Evolutionary conservation across 179 eudicot genomes (phyloP).

Genomic region (Silene noctiflora): DNA sequence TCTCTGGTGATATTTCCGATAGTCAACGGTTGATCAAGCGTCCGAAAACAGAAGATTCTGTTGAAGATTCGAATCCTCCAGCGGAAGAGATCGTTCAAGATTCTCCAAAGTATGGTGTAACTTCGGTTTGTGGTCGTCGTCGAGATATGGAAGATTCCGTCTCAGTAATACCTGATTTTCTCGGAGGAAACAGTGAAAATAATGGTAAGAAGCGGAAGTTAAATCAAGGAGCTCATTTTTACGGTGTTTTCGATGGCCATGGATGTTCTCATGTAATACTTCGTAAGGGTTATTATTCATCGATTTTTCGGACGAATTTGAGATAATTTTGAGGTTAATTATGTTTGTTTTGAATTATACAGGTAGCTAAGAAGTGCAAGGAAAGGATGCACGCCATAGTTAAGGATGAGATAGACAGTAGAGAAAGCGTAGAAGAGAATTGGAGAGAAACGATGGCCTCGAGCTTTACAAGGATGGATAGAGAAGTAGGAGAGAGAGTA

Average conservation of each 20-base stretch:
- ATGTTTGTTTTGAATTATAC: background rate
- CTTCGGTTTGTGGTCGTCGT: conserved; percentile 70
- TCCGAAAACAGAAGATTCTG: conserved; percentile 18
- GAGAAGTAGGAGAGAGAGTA: conserved; percentile 37
- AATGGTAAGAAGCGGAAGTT: background rate
- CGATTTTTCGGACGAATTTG: no score
- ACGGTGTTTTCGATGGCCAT: conserved; percentile 82
- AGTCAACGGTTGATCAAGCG: conserved; percentile 31
- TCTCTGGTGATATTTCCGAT: conserved; percentile 24
- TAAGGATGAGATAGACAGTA: conserved; percentile 44
- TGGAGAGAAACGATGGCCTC: conserved; percentile 51
- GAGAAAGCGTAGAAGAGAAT: conserved; percentile 7
- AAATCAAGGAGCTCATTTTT: conserved; percentile 37
- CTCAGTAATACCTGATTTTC: conserved; percentile 56
- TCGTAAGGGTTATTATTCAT: no score
- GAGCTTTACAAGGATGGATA: conserved; percentile 67
- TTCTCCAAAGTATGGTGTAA: conserved; percentile 52
- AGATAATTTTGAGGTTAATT: no score
- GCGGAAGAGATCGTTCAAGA: conserved; percentile 1
- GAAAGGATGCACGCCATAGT: conserved; percentile 63
- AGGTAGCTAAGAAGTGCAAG: conserved; percentile 71
- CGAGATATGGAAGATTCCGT: conserved; percentile 82
- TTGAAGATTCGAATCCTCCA: background rate
- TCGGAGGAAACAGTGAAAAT: background rate
- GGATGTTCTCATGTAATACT: conserved; percentile 78